Base-by-base conservation (phyloP, 257 asterid species). In the Perilla frutescens region DNA sequence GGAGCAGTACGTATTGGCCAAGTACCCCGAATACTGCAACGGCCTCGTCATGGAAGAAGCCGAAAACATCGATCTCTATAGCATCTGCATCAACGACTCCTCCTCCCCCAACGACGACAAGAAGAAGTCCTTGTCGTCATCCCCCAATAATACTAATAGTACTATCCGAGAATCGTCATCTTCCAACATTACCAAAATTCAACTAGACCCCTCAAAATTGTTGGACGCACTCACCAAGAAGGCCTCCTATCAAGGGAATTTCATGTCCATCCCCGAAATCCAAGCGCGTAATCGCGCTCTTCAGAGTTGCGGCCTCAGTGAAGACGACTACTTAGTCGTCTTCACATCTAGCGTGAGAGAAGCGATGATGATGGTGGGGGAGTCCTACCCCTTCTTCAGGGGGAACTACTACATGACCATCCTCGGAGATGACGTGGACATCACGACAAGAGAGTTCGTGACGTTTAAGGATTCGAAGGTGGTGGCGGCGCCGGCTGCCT, bases 371-470 rank as follows among this genome's bases (percentile, higher is more conserved):
- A 76, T 89, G 87, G 83, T 89, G 7, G 96, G 96, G 1, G 97
- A 91, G 61, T 77, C 96, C 0, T 91, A 88, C 84, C 91, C 96
- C 44, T 88, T 91, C 80, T 88, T 82, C 60, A 77, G 85, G 65
- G 97, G 96, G n/a, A 91, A 90, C 57, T 86, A 85, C 65, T 91
- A 89, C 81, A 79, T 89, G 89, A 86, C 95, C 2, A 81, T 89
- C 20, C 83, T 86, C 5, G 82, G 77, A 0, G 89, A 80, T 1
- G 87, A 83, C 7, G 11, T 6, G 31, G 97, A 89, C 70, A 81
- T 77, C 6, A 81, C 87, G 3, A 81, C 87, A 3, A 79, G 84
- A 39, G 89, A 76, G 59, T 81, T 84, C 1, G 96, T 72, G 2
- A 12, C 49, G 0, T 71, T 54, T 11, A 91, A 86, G 74, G 93